These are phyloP conservation scores for Hymenoscyphus salicellus DNA, from an alignment of 2,329 filamentous ascomycete genomes.

Conservation along the genomic window DNA sequence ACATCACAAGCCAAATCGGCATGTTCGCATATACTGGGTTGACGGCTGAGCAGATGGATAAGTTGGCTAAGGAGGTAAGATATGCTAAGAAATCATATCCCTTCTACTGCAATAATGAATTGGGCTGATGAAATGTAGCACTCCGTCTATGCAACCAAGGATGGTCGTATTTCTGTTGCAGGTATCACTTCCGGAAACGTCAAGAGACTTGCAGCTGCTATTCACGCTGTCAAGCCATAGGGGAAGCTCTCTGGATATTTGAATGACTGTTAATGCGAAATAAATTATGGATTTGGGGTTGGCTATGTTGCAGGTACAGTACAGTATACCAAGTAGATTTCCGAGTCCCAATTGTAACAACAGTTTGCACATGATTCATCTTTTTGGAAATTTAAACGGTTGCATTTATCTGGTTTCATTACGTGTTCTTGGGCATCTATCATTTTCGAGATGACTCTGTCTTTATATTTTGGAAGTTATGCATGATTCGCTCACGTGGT, in stretches of 20 bases:
- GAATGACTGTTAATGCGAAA: not conserved
- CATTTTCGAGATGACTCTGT: no score
- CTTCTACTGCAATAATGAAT: not conserved
- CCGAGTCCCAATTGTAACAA: not conserved
- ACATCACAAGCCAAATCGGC: constrained; percentile 98
- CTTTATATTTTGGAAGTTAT: no score
- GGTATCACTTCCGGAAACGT: constrained; percentile 80
- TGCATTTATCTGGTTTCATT: no score
- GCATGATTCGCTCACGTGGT: no score
- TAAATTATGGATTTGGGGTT: not conserved
- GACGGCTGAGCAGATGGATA: constrained; percentile 85
- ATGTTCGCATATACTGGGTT: constrained; percentile 99
- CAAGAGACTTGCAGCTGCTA: constrained; percentile 75
- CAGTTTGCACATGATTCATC: not conserved
- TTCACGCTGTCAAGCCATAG: constrained; percentile 70
- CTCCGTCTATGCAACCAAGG: constrained; percentile 96
- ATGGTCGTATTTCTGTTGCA: constrained; percentile 81
- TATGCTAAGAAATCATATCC: constrained; percentile 24
- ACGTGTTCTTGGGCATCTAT: no score
- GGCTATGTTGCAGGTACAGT: not conserved
- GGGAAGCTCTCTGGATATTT: constrained; percentile 4
- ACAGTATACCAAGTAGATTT: not conserved
- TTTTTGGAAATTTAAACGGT: not conserved
- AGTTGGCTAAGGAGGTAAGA: constrained; percentile 76
- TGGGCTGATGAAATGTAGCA: constrained; percentile 47